Percentiles rank a stretch among this genome's conserved stretches.
These are phyloP conservation scores for Elongisporangium senticosum DNA, from an alignment of 352 stramenopile species.

Conservation along the genomic window DNA sequence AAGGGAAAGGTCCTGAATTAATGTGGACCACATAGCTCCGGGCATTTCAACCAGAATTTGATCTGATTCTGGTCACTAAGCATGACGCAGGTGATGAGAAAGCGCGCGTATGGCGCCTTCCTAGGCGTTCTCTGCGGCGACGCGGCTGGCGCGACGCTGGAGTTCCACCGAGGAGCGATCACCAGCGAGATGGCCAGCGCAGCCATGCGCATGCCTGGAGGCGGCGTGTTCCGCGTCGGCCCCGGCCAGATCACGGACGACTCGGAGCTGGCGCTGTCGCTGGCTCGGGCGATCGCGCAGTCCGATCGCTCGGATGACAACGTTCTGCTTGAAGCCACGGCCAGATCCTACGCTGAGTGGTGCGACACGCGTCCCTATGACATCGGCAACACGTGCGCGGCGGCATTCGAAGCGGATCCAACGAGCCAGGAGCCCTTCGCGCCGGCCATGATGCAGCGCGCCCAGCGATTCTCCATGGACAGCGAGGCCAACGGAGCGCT, in stretches of 20 bases:
- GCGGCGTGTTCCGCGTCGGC: slow-evolving; percentile 32
- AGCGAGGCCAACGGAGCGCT: slow-evolving; percentile 54
- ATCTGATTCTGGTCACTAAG: background rate
- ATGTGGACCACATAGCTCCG: background rate
- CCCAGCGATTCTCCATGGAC: slow-evolving; percentile 10
- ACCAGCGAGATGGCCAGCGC: slow-evolving; percentile 10
- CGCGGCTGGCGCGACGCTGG: slow-evolving; percentile 45
- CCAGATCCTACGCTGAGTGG: slow-evolving; percentile 31
- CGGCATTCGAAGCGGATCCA: slow-evolving; percentile 23
- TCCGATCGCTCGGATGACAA: slow-evolving; percentile 11
- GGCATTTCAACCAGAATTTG: background rate
- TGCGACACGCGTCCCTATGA: slow-evolving; percentile 32
- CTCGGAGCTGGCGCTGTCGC: slow-evolving; percentile 47
- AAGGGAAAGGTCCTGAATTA: background rate
- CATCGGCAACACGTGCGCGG: slow-evolving; percentile 45
- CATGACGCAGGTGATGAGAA: slow-evolving; percentile 7
- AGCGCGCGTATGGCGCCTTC: slow-evolving; percentile 39
- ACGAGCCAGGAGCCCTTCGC: slow-evolving; percentile 14
- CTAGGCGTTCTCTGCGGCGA: slow-evolving; percentile 44
- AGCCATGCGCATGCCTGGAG: slow-evolving; percentile 48
- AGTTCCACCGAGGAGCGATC: slow-evolving; percentile 33
- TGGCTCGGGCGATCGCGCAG: slow-evolving; percentile 20
- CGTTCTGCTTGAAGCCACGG: slow-evolving; percentile 35
- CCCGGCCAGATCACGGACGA: slow-evolving; percentile 57
- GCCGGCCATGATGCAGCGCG: slow-evolving; percentile 18